Evolutionary conservation across 352 stramenopile genomes (phyloP), one percentile per base, ranked within the genome.

Genomic region (Aphanomyces invadans): DNA sequence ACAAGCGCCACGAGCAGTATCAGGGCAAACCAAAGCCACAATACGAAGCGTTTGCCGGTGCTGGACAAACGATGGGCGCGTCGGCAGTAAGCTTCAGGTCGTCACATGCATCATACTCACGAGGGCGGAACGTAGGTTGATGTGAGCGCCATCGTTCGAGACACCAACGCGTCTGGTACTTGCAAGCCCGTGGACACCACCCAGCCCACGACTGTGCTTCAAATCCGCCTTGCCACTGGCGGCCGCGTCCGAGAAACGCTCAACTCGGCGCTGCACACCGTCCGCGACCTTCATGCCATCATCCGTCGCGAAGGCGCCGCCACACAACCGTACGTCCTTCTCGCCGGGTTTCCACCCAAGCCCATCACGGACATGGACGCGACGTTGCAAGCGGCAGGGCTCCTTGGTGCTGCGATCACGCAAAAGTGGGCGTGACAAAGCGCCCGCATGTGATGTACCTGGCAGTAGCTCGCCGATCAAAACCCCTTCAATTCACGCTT

Each of bases 321-420:
- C 9, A 73, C 52, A 4, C 76, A 88, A 68, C 71, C 85, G 51
- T 98, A 98, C 74, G 87, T 90, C 28, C 76, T 98, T 29, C 77
- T 97, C 31, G 79, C 86, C 12, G 95, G 95, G 2, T 98, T 96
- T 74, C 95, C 93, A 9, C 95, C 95, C 0, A 84, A 83, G 26
- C 83, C 87, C 1, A 78, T 98, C 61, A 79, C 72, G 25, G 81
- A 97, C 71, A 74, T 95, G 64, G 75, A 78, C 19, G 75, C 82
- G 66, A 98, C 89, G 5, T 83, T 98, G 55, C 86, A 98, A 31
- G 79, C 79, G 21, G 92, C 92, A 1, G 92, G 92, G 25, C 80
- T 98, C 33, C 96, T 96, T 72, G 90, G 89, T 28, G 88, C 91
- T 9, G 82, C 91, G 53, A 76, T 98, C 57, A 96, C 88, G 17